Conservation (phyloP, 768 basidiomycete species). For the Termitomyces sp. region DNA sequence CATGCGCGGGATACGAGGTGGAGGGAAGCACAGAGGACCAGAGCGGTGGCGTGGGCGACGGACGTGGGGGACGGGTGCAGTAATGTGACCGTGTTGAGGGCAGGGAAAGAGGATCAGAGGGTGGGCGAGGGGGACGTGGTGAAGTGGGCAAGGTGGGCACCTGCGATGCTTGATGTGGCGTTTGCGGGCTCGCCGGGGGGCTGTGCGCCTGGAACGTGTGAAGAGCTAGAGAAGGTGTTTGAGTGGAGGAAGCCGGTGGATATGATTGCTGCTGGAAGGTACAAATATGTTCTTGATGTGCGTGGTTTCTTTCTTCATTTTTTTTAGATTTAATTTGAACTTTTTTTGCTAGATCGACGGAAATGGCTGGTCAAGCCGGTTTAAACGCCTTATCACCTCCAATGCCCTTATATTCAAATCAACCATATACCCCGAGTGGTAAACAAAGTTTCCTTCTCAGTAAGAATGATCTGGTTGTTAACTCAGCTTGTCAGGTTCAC, state of each 20-base stretch:
- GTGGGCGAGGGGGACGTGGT: conserved; percentile 28
- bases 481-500: conserved; percentile 31
- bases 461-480: neutral
- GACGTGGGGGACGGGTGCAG: neutral
- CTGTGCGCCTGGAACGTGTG: conserved; percentile 39
- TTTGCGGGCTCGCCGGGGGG: conserved; percentile 29
- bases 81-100: conserved; percentile 28
- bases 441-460: neutral
- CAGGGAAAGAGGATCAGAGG: conserved; percentile 14
- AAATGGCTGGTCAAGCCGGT: conserved; percentile 60
- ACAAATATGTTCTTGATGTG: conserved; percentile 59
- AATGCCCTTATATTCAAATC: conserved; percentile 59
- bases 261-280: conserved; percentile 36
- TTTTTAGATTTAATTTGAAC: neutral
- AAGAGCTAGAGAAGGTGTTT: conserved; percentile 36
- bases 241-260: conserved; percentile 38
- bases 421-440: conserved; percentile 66
- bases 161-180: conserved; percentile 51
- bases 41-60: conserved; percentile 30
- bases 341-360: conserved; percentile 40
- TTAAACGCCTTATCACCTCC: conserved; percentile 54
- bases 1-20: conserved; percentile 34
- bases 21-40: conserved; percentile 37
- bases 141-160: conserved; percentile 27
- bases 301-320: conserved; percentile 16